These are phyloP conservation scores for Acephala macrosclerotiorum DNA, from an alignment of 2,329 filamentous ascomycete genomes.

Conservation along the genomic window DNA sequence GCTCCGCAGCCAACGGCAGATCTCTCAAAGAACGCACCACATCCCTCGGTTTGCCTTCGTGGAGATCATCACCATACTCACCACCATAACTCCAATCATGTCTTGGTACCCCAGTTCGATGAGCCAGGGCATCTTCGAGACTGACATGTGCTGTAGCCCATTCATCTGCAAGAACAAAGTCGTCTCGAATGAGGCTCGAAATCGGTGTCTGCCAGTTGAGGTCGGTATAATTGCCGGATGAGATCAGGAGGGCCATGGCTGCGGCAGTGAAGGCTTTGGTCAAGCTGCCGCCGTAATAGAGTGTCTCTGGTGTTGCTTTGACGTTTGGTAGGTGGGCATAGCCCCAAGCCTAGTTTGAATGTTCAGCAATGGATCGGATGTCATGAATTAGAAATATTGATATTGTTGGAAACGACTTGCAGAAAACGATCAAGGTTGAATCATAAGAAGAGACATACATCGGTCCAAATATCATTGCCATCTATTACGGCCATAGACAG, in stretches of 20 bases:
- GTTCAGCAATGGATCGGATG: not conserved
- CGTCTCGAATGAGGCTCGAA: constrained; percentile 54
- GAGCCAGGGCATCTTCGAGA: constrained; percentile 60
- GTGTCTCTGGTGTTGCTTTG: constrained; percentile 53
- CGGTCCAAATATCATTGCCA: constrained; percentile 49
- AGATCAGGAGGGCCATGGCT: constrained; percentile 57
- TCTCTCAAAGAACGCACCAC: constrained; percentile 53
- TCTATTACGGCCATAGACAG: constrained; percentile 57
- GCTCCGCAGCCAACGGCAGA: constrained; percentile 52
- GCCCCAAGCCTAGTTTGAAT: constrained; percentile 47
- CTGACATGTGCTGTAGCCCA: constrained; percentile 58
- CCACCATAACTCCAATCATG: constrained; percentile 49
- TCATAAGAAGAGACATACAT: constrained; percentile 42
- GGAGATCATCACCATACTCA: constrained; percentile 39
- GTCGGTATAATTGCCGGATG: constrained; percentile 47
- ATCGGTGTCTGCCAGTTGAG: constrained; percentile 57
- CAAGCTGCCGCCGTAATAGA: constrained; percentile 63
- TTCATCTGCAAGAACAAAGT: constrained; percentile 57
- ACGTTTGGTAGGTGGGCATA: constrained; percentile 47
- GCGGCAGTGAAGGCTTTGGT: constrained; percentile 63
- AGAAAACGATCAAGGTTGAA: not conserved
- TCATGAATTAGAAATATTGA: too few species aligned
- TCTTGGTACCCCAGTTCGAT: constrained; percentile 57
- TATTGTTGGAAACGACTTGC: not conserved
- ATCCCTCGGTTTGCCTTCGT: constrained; percentile 41